Base-by-base conservation (phyloP, 2,329 filamentous ascomycete genomes). In the Thermoascus crustaceus region DNA sequence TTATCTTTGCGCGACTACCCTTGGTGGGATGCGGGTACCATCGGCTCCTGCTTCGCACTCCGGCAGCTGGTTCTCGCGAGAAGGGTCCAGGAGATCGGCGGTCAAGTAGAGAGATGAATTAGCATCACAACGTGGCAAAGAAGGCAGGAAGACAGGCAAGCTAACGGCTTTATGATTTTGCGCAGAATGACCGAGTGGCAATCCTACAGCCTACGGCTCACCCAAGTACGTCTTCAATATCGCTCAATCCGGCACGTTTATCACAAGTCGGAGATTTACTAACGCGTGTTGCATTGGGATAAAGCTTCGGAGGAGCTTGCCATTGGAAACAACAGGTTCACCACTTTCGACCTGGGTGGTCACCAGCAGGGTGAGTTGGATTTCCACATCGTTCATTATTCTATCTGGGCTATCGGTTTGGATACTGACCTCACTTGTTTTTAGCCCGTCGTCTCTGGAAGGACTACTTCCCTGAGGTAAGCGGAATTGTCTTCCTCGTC, bases 391-490 rank as follows among this genome's bases (percentile, higher is more conserved):
- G 23, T 22, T 11, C 6, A 7, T 26, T 17, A 18, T 30, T 11
- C 10, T 30, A 16, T 21, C 14, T 21, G 20, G n/a, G n/a, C 14
- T 4, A 13, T 29, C 26, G 11, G 16, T 19, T 5, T 30, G 13
- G 17, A 18, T 31, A 27, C 33, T 38, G 17, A 31, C 30, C 45
- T 48, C 32, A 25, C 22, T 22, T 29, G 34, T 14, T 31, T 16
- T 20, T 35, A 87, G 87, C 87, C 45, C 85, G 88, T 50, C 85
- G 88, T 55, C 80, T 94, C 53, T 94, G 88, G 87, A 89, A 88
- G 64, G 87, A 94, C 60, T 94, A 94, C 69, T 94, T 94, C 75
- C 87, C 87, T 53, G 88, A 94, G 71, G 87, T 94, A 46, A 87
- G 82, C 65, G 88, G 89, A 41, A 94, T 96, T 53, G 88, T 98